phyloP scores from a whole-genome alignment of 164 flowering plant species.

The Kingdonia uniflora region DNA sequence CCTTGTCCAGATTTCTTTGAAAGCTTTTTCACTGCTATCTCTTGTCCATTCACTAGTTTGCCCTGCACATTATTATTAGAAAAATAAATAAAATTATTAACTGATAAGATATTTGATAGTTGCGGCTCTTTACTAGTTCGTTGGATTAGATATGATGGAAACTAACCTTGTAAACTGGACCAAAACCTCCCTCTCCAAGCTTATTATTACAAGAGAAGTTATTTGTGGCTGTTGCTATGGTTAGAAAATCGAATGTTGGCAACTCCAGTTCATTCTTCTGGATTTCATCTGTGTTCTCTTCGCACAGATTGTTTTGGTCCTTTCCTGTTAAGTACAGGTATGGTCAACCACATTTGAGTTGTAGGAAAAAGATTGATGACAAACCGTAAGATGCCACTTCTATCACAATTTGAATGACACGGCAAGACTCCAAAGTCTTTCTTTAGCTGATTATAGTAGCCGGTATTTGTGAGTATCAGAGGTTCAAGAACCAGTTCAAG shows the following conservation, averaged over 20 bases:
- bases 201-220: not conserved
- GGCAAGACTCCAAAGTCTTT: too few species aligned
- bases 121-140: too few species aligned
- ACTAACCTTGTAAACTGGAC: slow-evolving; percentile 8
- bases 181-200: slow-evolving; percentile 8
- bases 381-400: too few species aligned
- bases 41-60: not conserved
- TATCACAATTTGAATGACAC: too few species aligned
- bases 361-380: too few species aligned
- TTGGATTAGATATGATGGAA: not conserved
- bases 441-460: too few species aligned
- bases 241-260: not conserved
- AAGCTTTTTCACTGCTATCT: slow-evolving; percentile 6
- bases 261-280: slow-evolving; percentile 1
- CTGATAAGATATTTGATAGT: not conserved
- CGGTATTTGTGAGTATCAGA: too few species aligned
- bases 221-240: slow-evolving; percentile 2
- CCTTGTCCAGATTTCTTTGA: slow-evolving; percentile 5
- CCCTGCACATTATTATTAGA: not conserved
- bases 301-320: not conserved
- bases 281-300: not conserved
- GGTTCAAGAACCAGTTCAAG: too few species aligned
- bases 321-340: not conserved
- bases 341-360: not conserved
- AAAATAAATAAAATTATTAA: not conserved